Evolutionary conservation across 1,284 basidiomycete genomes (phyloP), one percentile per base, ranked within the genome.

Genomic region (Leccinum subrobustum): DNA sequence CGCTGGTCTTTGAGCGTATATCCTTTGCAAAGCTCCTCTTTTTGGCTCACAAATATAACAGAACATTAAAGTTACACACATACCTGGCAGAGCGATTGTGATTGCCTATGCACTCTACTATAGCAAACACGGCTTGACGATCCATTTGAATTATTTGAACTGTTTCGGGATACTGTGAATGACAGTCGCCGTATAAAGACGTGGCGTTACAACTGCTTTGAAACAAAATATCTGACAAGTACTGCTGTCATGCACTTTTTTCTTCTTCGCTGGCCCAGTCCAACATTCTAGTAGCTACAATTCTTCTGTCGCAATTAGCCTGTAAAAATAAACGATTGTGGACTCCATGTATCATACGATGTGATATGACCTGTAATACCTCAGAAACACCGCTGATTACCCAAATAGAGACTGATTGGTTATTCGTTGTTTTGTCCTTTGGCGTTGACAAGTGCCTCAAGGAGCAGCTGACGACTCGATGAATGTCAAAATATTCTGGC

Each of bases 401-500:
- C 35, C 42, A 11, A 44, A 44, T 18, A 18, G 42, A 42, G 39
- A 44, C 37, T 16, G 14, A 37, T 37, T 37, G 35, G 37, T 39
- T 39, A n/a, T 39, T 39, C 35, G 35, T 37, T 37, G 14, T 16
- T 35, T 44, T 44, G 42, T 44, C 42, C 18, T 44, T 3, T 44
- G 42, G 42, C 42, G 11, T 18, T 44, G 42, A 44, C 42, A 20
- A 44, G 18, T 11, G 42, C 16, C 37, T 39, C 42, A 18, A 18
- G n/a, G 35, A 8, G 42, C 18, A 44, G n/a, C 11, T 47, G 44
- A 47, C 44, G 44, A 23, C 60, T 61, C 65, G 48, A 73, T 73
- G 73, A 74, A 67, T 66, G 62, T 59, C 63, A 72, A 64, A 57
- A 29, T 57, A 47, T 11, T 63, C 5, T 75, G 73, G 70, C 12